Conservation (phyloP, 176 grass and related monocot genomes). For the Phragmites australis region DNA sequence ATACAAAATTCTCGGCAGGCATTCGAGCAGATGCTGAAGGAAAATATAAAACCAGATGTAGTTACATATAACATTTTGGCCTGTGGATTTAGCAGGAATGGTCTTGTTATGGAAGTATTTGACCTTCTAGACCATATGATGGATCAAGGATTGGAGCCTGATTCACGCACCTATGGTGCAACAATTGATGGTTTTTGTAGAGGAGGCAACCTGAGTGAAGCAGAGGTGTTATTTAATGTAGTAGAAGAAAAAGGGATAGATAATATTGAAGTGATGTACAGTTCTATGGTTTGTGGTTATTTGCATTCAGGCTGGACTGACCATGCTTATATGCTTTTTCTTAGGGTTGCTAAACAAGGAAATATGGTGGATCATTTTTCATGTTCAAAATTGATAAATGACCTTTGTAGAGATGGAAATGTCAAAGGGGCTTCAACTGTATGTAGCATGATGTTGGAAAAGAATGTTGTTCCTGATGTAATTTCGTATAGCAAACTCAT, state of each 20-base stretch:
- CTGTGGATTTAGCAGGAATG: slow-evolving; percentile 56
- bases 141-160: slow-evolving; percentile 58
- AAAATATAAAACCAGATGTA: slow-evolving; percentile 56
- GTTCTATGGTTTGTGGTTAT: slow-evolving; percentile 82
- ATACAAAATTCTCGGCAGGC: slow-evolving; percentile 50
- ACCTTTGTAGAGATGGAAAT: slow-evolving; percentile 54
- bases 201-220: slow-evolving; percentile 59
- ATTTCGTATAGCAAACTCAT: neutral
- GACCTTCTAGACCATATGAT: slow-evolving; percentile 72
- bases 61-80: slow-evolving; percentile 69
- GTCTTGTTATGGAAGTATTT: slow-evolving; percentile 62
- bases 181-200: slow-evolving; percentile 66
- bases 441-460: neutral
- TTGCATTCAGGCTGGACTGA: slow-evolving; percentile 51
- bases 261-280: slow-evolving; percentile 45
- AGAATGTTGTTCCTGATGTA: neutral
- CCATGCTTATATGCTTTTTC: slow-evolving; percentile 59
- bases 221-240: slow-evolving; percentile 57
- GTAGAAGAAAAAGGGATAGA: slow-evolving; percentile 46
- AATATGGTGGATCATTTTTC: slow-evolving; percentile 50
- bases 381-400: neutral
- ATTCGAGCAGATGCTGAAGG: slow-evolving; percentile 61
- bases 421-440: neutral
- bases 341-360: slow-evolving; percentile 56
- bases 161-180: slow-evolving; percentile 53